A percentile compares a stretch with the other conserved stretches of the same genome.
Conservation (phyloP, 345 rosid genomes). For the Lumnitzera littorea region DNA sequence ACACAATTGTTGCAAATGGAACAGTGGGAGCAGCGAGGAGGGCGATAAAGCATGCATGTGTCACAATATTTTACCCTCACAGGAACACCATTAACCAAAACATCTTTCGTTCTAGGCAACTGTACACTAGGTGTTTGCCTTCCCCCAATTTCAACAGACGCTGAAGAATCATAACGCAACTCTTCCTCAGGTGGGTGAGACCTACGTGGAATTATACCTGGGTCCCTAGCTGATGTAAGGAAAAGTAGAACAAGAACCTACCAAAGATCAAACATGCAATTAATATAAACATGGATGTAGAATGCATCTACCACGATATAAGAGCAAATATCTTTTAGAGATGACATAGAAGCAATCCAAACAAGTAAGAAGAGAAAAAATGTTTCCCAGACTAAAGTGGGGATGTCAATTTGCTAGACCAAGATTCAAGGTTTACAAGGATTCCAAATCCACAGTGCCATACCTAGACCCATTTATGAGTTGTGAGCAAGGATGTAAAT, state of each 20-base stretch:
- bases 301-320: no score
- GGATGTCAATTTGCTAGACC: no score
- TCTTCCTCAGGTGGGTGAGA: conserved; percentile 95
- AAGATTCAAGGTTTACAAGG: no score
- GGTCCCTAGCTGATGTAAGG: conserved; percentile 89
- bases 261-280: conserved; percentile 22
- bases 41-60: conserved; percentile 97
- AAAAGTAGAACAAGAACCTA: conserved; percentile 82
- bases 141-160: conserved; percentile 53
- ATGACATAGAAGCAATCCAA: no score
- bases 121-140: conserved; percentile 87
- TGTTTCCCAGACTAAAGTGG: no score
- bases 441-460: no score
- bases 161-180: conserved; percentile 51
- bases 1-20: conserved; percentile 88
- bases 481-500: no score
- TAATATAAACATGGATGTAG: background rate
- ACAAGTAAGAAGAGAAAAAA: no score
- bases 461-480: no score
- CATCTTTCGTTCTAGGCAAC: conserved; percentile 87
- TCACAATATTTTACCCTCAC: conserved; percentile 92
- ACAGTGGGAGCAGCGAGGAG: conserved; percentile 98
- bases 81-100: conserved; percentile 65
- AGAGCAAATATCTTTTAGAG: no score
- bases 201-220: conserved; percentile 90